These are phyloP conservation scores for Ceratocystis cacaofunesta DNA, from an alignment of 2,329 filamentous ascomycete genomes.

Conservation along the genomic window DNA sequence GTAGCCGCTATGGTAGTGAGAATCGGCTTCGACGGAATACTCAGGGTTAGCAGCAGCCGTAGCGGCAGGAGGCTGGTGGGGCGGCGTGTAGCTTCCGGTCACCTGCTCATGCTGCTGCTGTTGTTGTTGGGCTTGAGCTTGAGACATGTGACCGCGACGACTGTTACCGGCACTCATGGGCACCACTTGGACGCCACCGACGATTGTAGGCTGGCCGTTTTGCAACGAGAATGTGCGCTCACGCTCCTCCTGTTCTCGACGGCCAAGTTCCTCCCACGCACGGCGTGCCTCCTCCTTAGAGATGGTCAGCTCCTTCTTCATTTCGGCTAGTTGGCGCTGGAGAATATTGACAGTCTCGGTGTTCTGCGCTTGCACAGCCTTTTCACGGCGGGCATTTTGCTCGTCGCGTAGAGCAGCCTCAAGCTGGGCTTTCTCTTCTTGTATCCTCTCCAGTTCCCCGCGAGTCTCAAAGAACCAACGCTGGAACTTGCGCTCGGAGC, in stretches of 20 bases:
- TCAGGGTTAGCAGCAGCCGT: constrained; percentile 19
- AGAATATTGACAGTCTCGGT: constrained; percentile 24
- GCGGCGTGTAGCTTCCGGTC: constrained; percentile 10
- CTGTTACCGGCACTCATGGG: constrained; percentile 57
- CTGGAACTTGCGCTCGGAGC: constrained; percentile 94
- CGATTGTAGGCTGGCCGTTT: constrained; percentile 72
- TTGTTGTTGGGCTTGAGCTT: constrained; percentile 17
- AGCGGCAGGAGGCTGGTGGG: constrained; percentile 14
- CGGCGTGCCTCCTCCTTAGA: constrained; percentile 90
- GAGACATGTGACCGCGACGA: constrained; percentile 34
- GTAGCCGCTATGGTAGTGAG: constrained; percentile 17
- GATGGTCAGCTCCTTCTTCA: constrained; percentile 84
- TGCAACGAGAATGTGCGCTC: constrained; percentile 75
- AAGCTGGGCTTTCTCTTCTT: constrained; percentile 70
- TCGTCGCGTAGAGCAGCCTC: constrained; percentile 62
- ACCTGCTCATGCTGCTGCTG: constrained; percentile 3
- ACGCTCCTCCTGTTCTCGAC: constrained; percentile 82
- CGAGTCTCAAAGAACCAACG: constrained; percentile 96
- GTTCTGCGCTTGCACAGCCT: constrained; percentile 22
- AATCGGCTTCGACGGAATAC: constrained; percentile 21
- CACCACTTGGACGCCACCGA: constrained; percentile 88
- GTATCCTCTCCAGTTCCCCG: constrained; percentile 68
- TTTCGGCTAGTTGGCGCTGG: constrained; percentile 70
- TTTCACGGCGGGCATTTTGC: constrained; percentile 55
- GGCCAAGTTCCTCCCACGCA: constrained; percentile 92